These are phyloP conservation scores for Closterium sp. DNA, from an alignment of 139 green algal genomes.

Conservation along the genomic window DNA sequence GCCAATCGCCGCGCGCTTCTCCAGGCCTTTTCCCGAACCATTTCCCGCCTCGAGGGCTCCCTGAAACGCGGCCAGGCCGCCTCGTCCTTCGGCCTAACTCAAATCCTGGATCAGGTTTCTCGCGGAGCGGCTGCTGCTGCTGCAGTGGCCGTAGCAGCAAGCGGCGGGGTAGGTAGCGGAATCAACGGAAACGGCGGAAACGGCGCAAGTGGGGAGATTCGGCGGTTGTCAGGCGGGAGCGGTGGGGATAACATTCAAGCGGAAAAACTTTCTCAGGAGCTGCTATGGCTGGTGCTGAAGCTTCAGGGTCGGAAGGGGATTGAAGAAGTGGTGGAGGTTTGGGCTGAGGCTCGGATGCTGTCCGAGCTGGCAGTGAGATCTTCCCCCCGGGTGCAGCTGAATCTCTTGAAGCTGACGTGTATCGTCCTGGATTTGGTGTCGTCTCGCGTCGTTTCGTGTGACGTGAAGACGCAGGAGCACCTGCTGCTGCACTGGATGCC, in stretches of 20 bases:
- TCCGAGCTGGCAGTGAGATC: background rate
- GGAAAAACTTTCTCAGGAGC: constrained; percentile 13
- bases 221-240: background rate
- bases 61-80: background rate
- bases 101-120: constrained; percentile 5
- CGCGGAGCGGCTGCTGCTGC: background rate
- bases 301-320: constrained; percentile 15
- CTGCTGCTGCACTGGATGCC: constrained; percentile 21
- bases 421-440: background rate
- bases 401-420: background rate
- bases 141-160: background rate
- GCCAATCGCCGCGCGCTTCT: background rate
- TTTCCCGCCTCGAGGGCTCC: background rate
- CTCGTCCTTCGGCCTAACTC: background rate
- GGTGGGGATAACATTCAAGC: background rate
- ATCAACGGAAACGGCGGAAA: background rate
- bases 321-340: constrained; percentile 5
- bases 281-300: constrained; percentile 17
- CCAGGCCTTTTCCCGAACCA: constrained; percentile 9
- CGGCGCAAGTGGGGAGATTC: background rate
- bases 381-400: constrained; percentile 3
- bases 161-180: background rate
- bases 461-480: background rate
- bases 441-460: background rate
- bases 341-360: background rate